These are phyloP conservation scores for Lasiodiplodia citricola DNA, from an alignment of 2,329 filamentous ascomycete species.

Conservation along the genomic window DNA sequence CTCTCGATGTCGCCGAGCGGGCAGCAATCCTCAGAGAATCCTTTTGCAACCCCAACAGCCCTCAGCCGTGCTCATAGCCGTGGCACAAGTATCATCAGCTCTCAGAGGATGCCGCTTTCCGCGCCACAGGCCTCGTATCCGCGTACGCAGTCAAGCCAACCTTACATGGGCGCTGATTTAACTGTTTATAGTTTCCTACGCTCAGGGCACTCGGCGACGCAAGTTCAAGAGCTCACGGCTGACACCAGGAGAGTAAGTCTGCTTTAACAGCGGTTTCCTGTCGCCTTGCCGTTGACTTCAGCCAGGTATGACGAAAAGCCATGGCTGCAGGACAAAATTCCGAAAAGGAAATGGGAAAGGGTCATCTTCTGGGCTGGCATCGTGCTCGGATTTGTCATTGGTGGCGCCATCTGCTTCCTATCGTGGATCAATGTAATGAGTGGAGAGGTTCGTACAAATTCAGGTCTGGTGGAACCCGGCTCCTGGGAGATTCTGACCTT, in stretches of 20 bases:
- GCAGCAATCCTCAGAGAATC: neutral
- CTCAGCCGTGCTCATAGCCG: conserved; percentile 3
- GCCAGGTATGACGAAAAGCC: conserved; percentile 46
- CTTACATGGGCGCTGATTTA: neutral
- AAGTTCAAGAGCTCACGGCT: conserved; percentile 46
- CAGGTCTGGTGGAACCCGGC: neutral
- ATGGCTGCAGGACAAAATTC: conserved; percentile 40
- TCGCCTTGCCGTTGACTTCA: neutral
- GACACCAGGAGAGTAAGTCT: conserved; percentile 5
- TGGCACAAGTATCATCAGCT: neutral
- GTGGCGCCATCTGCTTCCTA: conserved; percentile 36
- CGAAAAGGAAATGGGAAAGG: conserved; percentile 44
- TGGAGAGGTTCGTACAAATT: neutral
- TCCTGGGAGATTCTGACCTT: neutral
- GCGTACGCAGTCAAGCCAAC: neutral
- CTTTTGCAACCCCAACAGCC: neutral
- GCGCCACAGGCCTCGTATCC: neutral
- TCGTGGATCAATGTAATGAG: conserved; percentile 35
- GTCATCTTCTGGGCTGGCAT: conserved; percentile 42
- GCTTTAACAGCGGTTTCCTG: neutral
- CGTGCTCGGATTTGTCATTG: conserved; percentile 42
- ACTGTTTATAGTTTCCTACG: neutral
- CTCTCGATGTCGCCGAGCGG: neutral
- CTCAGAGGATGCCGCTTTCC: neutral
- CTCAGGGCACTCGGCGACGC: neutral